Base-by-base conservation (phyloP, 805 yeast species). In the Pichia insulana region DNA sequence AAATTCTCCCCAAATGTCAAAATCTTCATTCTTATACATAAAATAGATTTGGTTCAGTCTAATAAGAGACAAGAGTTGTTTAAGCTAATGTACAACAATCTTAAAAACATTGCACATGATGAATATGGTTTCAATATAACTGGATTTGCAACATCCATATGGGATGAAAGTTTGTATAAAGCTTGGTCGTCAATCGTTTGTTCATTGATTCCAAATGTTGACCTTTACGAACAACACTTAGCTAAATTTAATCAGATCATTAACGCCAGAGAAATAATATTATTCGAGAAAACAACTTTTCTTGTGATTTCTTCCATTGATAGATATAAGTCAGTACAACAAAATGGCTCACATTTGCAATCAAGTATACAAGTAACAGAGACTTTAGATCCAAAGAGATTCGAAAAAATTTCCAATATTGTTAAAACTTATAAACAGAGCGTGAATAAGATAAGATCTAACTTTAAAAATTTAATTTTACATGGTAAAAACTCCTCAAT, bases 181-280 rank as follows among this genome's bases (percentile, higher is more conserved):
- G 98, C 98, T 1, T 92, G 98, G 98, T 85, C 96, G 2, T 84
- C 80, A 39, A 90, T 92, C 46, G 97, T 92, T 30, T 89, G 97
- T 57, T 83, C 96, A 2, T 70, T 92, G 51, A 90, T 92, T 44
- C 97, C 98, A 12, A 90, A 92, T 55, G 89, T 90, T 75, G 71
- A 76, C 31, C 64, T 78, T 13, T 83, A 87, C 55, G 90, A 90
- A 60, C 74, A 74, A 44, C 83, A 85, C 56, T 68, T 92, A 46
- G 64, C 79, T 37, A 80, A 78, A 51, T 76, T 92, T 56, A 84
- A 88, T 50, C 68, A 72, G 19, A 74, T 85, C 15, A 65, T 88
- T 43, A 81, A 83, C 48, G 96, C 96, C 0, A 84, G 83, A 52
- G 97, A 90, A 56, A 86, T 89, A 39, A 86, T 90, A 11, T 62